These are phyloP conservation scores for Chrysochromulina parva DNA, from an alignment of 78 protist species.

Conservation along the genomic window DNA sequence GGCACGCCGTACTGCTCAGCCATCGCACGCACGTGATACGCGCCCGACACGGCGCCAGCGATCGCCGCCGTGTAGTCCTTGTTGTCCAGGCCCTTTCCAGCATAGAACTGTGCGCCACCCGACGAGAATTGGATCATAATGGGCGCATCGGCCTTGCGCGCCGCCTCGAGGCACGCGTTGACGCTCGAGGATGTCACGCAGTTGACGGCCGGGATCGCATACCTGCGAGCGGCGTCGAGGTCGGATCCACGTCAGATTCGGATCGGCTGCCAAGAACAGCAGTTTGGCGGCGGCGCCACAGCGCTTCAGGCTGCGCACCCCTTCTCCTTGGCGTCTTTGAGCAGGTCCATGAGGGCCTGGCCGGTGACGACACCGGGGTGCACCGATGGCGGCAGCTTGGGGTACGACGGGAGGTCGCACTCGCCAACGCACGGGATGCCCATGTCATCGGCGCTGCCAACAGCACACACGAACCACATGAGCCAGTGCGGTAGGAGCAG, in stretches of 20 bases:
- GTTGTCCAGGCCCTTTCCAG: conserved; percentile 66
- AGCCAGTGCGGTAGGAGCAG: too few species aligned
- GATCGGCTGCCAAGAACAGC: too few species aligned
- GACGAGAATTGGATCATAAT: neutral
- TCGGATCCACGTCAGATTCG: too few species aligned
- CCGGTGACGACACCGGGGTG: neutral
- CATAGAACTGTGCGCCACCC: conserved; percentile 60
- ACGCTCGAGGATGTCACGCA: conserved; percentile 53
- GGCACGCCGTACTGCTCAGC: conserved; percentile 56
- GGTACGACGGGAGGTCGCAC: neutral
- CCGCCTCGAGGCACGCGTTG: conserved; percentile 62
- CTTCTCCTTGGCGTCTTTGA: neutral
- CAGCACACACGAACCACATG: too few species aligned
- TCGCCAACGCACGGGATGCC: neutral
- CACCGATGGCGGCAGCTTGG: neutral
- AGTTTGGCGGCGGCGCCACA: too few species aligned
- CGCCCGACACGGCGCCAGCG: conserved; percentile 66
- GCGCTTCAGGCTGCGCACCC: too few species aligned
- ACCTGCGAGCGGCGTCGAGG: neutral
- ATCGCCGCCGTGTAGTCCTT: conserved; percentile 51
- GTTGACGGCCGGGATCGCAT: conserved; percentile 74
- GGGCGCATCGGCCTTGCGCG: neutral
- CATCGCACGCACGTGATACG: conserved; percentile 73
- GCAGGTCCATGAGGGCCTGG: neutral
- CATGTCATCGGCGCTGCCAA: neutral